Evolutionary conservation across 192 early-diverging fungal genomes (phyloP), one percentile per base, ranked within the genome.

Genomic region (Coemansia sp.): DNA sequence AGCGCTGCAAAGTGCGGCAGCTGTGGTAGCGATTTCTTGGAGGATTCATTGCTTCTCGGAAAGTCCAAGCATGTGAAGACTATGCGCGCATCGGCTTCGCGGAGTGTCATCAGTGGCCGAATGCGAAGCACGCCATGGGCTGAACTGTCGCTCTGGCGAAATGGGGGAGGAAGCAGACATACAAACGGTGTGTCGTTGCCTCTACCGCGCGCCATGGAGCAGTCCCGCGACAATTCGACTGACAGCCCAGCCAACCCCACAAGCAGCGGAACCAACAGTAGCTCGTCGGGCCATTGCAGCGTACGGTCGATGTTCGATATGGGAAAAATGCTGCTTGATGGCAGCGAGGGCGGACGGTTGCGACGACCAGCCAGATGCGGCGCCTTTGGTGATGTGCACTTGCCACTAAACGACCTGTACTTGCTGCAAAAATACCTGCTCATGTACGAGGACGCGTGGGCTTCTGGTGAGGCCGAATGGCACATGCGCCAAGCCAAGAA

Each of bases 391-490:
- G 62, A 59, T 18, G 69, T 78, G 3, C 49, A 56, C 4, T 34
- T 78, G 61, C 62, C 69, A 24, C 59, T 78, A 34, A 78, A 78
- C 47, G 76, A 78, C 59, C 64, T 78, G 63, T 78, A 78, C 52
- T 8, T 78, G 65, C 58, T 78, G 59, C 76, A 78, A 66, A 78
- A 78, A 59, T 78, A 78, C 56, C 67, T 78, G 38, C 47, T 32
- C 9, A 52, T 72, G 63, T 78, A 78, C 47, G 52, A 62, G 59
- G 69, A 78, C 26, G 63, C 69, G 22, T 78, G 76, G 76, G 44
- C 54, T 14, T 34, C 65, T 0, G 65, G 49, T 19, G 75, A 77
- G 58, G 12, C 68, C 19, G 27, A 34, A 4, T 41, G 38, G 16
- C 5, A 34, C 19, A 2, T n/a, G 61, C 8, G 26, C 51, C 25